Base-by-base conservation (phyloP, 2,329 filamentous ascomycete species). In the Cyphellophora attinorum region DNA sequence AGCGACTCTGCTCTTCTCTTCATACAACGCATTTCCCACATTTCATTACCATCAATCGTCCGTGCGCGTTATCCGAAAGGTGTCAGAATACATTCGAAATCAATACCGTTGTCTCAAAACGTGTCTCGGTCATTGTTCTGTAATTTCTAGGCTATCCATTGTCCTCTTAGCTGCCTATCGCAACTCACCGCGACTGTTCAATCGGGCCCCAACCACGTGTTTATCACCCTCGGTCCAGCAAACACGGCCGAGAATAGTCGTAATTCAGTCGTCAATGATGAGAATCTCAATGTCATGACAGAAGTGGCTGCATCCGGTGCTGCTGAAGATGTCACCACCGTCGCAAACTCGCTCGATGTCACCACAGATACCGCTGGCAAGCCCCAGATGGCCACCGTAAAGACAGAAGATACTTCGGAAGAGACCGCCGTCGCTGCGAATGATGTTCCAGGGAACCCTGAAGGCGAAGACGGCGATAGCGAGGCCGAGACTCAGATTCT, bases 401-500 rank as follows among this genome's bases (percentile, higher is more conserved):
- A 40, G 17, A 11, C 18, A 6, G 30, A 36, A 31, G 37, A 37
- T 25, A 35, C 35, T 11, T 19, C 29, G 10, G 29, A 31, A 16
- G 12, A 13, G 31, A 21, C 15, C n/a, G 31, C 34, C 14, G 27
- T 39, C 11, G 3, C 23, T 17, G 27, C 34, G 25, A n/a, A 34
- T 27, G 39, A 27, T 23, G 28, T 19, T 29, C 21, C 28, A 23
- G 38, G 27, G 29, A 32, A 37, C 15, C 35, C 35, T 29, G 40
- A 57, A 29, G 52, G 46, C 31, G 55, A 63, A 36, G n/a, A 25
- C 21, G 59, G 52, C 17, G 63, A 67, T 47, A 66, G 62, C 29
- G 63, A 67, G 51, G 63, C 63, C 35, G 63, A 67, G 49, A 67
- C 63, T 13, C 61, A 65, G 39, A 67, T 67, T 37, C 61, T 66